Conservation (phyloP, 768 basidiomycete species). For the Galerina sulciceps region DNA sequence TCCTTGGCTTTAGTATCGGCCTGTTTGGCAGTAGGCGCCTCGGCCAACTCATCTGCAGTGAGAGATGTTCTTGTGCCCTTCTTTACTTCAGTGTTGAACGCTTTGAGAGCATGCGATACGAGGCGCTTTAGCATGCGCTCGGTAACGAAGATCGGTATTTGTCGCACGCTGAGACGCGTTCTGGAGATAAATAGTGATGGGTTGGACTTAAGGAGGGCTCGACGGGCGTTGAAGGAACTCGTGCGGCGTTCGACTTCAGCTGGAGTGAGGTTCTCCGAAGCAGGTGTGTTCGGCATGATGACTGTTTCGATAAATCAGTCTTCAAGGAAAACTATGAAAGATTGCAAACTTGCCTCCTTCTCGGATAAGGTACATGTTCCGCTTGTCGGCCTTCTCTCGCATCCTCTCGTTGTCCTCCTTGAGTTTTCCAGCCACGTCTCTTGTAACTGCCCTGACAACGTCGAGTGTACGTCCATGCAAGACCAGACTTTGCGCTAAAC, state of each 20-base stretch:
- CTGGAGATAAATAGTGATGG: constrained; percentile 94
- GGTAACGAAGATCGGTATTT: constrained; percentile 88
- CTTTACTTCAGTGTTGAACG: constrained; percentile 82
- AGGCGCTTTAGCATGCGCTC: constrained; percentile 91
- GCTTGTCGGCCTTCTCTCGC: constrained; percentile 90
- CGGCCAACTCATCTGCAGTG: constrained; percentile 69
- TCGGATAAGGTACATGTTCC: constrained; percentile 92
- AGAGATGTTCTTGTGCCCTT: constrained; percentile 61
- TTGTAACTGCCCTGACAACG: constrained; percentile 86
- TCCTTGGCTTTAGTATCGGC: constrained; percentile 50
- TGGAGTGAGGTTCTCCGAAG: constrained; percentile 68
- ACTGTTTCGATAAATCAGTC: constrained; percentile 49
- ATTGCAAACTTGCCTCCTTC: constrained; percentile 79
- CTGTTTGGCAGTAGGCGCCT: constrained; percentile 24
- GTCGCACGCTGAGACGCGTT: constrained; percentile 92
- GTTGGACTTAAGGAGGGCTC: constrained; percentile 83
- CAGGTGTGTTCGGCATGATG: constrained; percentile 86
- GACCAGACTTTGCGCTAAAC: constrained; percentile 80
- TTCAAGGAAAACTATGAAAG: background rate
- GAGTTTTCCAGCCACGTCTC: constrained; percentile 86
- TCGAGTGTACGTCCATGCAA: constrained; percentile 93
- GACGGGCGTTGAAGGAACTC: constrained; percentile 83
- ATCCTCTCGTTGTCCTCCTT: constrained; percentile 87
- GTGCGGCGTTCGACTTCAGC: constrained; percentile 88
- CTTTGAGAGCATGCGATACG: constrained; percentile 76